Percentiles rank a stretch among this genome's conserved stretches.
Evolutionary conservation across 768 basidiomycete genomes (phyloP).

Genomic region (Leucogyrophana mollusca): DNA sequence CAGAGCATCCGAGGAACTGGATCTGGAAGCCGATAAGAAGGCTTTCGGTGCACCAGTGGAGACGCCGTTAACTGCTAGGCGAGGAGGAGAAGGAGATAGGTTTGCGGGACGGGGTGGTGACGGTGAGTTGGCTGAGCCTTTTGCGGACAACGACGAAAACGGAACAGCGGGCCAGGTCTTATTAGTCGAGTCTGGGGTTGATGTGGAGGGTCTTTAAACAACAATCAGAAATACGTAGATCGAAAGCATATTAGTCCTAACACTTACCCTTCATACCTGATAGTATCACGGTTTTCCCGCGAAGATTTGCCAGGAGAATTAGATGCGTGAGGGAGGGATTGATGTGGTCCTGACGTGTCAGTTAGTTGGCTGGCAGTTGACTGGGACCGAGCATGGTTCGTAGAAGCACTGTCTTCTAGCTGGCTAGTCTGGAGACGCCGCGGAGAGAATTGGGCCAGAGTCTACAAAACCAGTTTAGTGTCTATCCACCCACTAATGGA

Average conservation of each 20-base stretch:
- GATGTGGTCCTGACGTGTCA: too few relatives aligned
- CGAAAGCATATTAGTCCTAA: constrained; percentile 9
- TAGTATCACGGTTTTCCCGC: constrained; percentile 1
- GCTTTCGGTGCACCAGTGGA: constrained; percentile 58
- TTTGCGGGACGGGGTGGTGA: constrained; percentile 19
- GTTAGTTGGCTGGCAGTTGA: neutral
- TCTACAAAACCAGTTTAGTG: constrained; percentile 42
- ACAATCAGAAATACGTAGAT: constrained; percentile 6
- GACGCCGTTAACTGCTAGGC: constrained; percentile 66
- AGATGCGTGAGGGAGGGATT: too few relatives aligned
- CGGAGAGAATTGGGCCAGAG: constrained; percentile 67
- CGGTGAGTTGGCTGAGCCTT: constrained; percentile 12
- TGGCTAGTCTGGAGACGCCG: constrained; percentile 30
- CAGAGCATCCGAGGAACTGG: constrained; percentile 16
- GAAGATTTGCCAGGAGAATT: constrained; percentile 4
- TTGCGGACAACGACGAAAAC: constrained; percentile 32
- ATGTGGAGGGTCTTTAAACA: constrained; percentile 9
- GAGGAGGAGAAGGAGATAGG: constrained; percentile 54
- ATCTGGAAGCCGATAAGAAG: constrained; percentile 27
- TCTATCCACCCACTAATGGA: constrained; percentile 1
- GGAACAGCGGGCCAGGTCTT: constrained; percentile 46
- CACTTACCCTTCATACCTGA: constrained; percentile 15
- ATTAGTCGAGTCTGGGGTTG: constrained; percentile 14
- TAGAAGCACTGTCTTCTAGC: constrained; percentile 19
- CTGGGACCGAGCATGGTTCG: constrained; percentile 16